A percentile compares a stretch with the other conserved stretches of the same genome.
Conservation (phyloP, 1,284 basidiomycete genomes). For the Neonothopanus nambi region DNA sequence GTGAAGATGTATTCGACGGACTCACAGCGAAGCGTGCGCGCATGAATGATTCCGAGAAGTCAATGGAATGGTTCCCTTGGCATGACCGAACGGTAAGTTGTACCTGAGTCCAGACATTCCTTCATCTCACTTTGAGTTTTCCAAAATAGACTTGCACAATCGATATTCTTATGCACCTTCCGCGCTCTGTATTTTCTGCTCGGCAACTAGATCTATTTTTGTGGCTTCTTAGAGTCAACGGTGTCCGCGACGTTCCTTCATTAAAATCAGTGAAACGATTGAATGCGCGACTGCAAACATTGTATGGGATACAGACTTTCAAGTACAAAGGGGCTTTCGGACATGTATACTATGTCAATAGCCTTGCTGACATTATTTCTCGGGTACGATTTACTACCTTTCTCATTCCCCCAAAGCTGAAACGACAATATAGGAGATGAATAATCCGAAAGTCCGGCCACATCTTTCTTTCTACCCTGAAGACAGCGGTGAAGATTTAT, state of each 20-base stretch:
- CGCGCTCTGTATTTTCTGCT: slow-evolving; percentile 34
- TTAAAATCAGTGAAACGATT: slow-evolving; percentile 26
- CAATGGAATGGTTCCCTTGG: slow-evolving; percentile 11
- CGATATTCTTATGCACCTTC: slow-evolving; percentile 36
- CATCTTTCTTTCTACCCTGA: slow-evolving; percentile 19
- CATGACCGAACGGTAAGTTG: slow-evolving; percentile 4
- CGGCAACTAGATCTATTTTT: slow-evolving; percentile 33
- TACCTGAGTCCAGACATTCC: neutral
- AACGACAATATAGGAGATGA: slow-evolving; percentile 30
- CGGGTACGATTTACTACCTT: slow-evolving; percentile 25
- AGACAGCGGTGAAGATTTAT: neutral
- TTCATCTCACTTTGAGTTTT: neutral
- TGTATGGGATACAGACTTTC: slow-evolving; percentile 32
- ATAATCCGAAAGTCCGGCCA: slow-evolving; percentile 16
- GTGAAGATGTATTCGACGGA: neutral
- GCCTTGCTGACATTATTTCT: slow-evolving; percentile 30
- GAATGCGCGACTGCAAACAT: slow-evolving; percentile 27
- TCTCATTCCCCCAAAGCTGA: neutral
- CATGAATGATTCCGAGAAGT: neutral
- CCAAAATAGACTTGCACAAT: slow-evolving; percentile 31
- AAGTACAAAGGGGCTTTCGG: slow-evolving; percentile 33
- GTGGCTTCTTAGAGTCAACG: slow-evolving; percentile 31
- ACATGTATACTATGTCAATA: slow-evolving; percentile 34
- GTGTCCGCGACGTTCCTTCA: slow-evolving; percentile 31
- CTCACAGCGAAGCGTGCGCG: neutral